These are phyloP conservation scores for Teratosphaeriaceae sp. DNA, from an alignment of 2,329 filamentous ascomycete species.

Conservation along the genomic window DNA sequence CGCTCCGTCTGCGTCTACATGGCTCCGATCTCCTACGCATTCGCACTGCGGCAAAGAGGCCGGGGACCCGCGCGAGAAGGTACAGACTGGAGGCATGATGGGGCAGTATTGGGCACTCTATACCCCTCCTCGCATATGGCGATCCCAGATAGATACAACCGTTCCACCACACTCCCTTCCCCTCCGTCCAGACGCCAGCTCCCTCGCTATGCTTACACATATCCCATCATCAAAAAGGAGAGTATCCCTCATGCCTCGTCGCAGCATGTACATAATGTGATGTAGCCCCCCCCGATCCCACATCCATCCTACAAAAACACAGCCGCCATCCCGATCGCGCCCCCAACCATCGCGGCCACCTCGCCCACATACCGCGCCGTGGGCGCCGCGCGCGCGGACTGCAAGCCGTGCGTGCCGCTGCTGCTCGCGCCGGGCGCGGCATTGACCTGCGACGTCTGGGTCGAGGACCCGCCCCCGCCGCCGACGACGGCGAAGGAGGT, in stretches of 20 bases:
- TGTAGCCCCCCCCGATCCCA: not conserved
- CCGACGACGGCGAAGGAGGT: constrained; percentile 41
- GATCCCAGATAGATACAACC: not conserved
- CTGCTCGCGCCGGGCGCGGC: constrained; percentile 8
- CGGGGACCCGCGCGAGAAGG: too few species aligned
- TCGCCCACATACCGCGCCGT: constrained; percentile 22
- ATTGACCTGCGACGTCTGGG: constrained; percentile 11
- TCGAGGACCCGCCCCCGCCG: constrained; percentile 12
- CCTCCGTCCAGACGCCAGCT: not conserved
- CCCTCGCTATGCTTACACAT: not conserved
- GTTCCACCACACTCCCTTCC: not conserved
- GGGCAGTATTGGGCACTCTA: too few species aligned
- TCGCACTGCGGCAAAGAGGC: too few species aligned
- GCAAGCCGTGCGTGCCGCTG: constrained; percentile 30
- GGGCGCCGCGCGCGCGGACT: constrained; percentile 30
- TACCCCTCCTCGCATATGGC: too few species aligned
- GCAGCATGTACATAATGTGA: too few species aligned
- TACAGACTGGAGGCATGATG: too few species aligned
- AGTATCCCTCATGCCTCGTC: too few species aligned
- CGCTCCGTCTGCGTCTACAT: too few species aligned
- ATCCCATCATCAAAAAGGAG: too few species aligned
- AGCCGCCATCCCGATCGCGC: constrained; percentile 28
- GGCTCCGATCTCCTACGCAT: too few species aligned
- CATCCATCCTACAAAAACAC: constrained; percentile 21
- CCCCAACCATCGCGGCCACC: constrained; percentile 28